These are phyloP conservation scores for Crithidia thermophila DNA, from an alignment of 208 protist species.

Conservation along the genomic window DNA sequence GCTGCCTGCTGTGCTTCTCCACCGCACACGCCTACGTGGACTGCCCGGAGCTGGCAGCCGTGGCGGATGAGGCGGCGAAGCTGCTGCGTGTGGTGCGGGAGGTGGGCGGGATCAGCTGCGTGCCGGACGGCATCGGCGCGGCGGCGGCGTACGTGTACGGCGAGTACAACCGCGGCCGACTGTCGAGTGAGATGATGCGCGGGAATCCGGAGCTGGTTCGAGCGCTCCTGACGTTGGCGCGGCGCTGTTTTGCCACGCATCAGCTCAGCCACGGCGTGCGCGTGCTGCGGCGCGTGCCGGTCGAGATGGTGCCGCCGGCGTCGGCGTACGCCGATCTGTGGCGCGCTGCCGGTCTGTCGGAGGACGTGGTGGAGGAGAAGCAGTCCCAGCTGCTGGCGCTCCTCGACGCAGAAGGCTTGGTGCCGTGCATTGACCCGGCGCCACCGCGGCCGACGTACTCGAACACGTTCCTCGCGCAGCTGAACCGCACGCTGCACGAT, in stretches of 20 bases:
- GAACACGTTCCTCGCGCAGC: slow-evolving; percentile 52
- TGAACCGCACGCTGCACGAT: slow-evolving; percentile 65
- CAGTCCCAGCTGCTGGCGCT: slow-evolving; percentile 49
- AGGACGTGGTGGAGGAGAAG: slow-evolving; percentile 46
- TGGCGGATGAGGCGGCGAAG: slow-evolving; percentile 41
- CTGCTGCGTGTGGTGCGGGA: slow-evolving; percentile 46
- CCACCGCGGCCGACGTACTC: slow-evolving; percentile 60
- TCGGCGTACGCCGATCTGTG: slow-evolving; percentile 57
- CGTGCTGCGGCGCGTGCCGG: slow-evolving; percentile 72
- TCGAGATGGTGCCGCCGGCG: slow-evolving; percentile 57
- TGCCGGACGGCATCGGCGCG: slow-evolving; percentile 54
- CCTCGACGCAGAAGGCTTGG: slow-evolving; percentile 58
- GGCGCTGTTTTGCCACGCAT: slow-evolving; percentile 50
- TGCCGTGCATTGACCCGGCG: slow-evolving; percentile 43
- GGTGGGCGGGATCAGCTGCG: slow-evolving; percentile 63
- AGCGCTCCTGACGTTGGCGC: slow-evolving; percentile 43
- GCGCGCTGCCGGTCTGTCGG: slow-evolving; percentile 64
- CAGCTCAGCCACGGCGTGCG: slow-evolving; percentile 56
- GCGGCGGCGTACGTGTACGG: slow-evolving; percentile 78
- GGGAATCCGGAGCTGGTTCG: slow-evolving; percentile 40
- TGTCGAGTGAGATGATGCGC: slow-evolving; percentile 55
- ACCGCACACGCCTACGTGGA: slow-evolving; percentile 55
- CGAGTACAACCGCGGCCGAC: slow-evolving; percentile 69
- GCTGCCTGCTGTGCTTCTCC: slow-evolving; percentile 78
- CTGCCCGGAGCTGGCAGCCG: slow-evolving; percentile 69